Conservation (phyloP, 2,329 filamentous ascomycete species). For the Aspergillus brunneoviolaceus region DNA sequence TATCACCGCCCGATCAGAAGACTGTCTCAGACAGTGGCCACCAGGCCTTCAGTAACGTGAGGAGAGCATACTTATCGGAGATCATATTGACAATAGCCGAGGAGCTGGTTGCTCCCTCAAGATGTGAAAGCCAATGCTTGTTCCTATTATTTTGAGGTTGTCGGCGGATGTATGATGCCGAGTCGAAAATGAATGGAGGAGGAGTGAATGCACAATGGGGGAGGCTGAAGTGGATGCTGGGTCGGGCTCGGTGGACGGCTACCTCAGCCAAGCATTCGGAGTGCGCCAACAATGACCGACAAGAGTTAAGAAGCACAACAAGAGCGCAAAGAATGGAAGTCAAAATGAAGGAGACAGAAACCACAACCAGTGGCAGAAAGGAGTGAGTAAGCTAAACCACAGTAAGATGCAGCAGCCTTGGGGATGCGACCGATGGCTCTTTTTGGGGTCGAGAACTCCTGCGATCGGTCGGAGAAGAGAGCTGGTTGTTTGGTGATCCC, state of each 20-base stretch:
- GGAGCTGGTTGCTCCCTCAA: conserved; percentile 41
- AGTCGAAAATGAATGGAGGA: conserved; percentile 7
- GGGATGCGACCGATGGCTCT: conserved; percentile 6
- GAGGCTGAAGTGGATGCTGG: conserved; percentile 4
- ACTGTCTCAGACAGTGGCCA: conserved; percentile 9
- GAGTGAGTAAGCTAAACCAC: conserved; percentile 11
- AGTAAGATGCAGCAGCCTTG: conserved; percentile 15
- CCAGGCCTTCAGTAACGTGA: neutral
- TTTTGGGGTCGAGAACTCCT: conserved; percentile 10
- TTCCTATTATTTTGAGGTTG: conserved; percentile 8
- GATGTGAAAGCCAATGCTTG: conserved; percentile 35
- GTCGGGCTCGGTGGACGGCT: conserved; percentile 13
- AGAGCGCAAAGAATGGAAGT: neutral
- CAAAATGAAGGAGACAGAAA: conserved; percentile 1
- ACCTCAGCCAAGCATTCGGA: conserved; percentile 19
- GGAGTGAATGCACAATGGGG: conserved; percentile 6
- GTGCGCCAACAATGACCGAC: conserved; percentile 17
- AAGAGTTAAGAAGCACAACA: conserved; percentile 2
- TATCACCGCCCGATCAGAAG: conserved; percentile 20
- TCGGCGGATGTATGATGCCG: conserved; percentile 4
- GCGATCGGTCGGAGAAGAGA: conserved; percentile 12
- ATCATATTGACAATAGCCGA: conserved; percentile 36
- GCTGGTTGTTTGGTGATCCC: conserved; percentile 14
- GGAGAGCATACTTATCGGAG: conserved; percentile 42
- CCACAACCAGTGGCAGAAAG: conserved; percentile 3